phyloP scores from a whole-genome alignment of 2,329 filamentous ascomycete species.

The Fonsecaea pedrosoi region DNA sequence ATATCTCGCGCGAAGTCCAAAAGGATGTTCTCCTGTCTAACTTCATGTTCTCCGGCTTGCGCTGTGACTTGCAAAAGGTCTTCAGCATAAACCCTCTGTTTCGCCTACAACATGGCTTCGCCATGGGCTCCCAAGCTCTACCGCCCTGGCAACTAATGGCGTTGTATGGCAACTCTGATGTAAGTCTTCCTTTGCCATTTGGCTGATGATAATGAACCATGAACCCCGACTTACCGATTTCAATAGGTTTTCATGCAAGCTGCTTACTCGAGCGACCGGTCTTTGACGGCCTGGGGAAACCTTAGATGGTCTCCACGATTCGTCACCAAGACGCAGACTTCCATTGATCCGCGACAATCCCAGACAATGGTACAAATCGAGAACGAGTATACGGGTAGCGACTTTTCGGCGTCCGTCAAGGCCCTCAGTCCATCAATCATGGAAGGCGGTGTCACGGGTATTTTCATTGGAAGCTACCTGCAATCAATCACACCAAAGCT shows the following conservation, averaged over 20 bases:
- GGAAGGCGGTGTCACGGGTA: conserved; percentile 90
- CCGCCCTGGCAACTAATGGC: conserved; percentile 95
- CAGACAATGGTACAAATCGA: conserved; percentile 93
- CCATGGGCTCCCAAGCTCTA: conserved; percentile 85
- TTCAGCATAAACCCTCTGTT: conserved; percentile 94
- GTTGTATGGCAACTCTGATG: conserved; percentile 91
- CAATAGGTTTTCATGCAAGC: conserved; percentile 90
- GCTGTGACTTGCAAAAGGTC: conserved; percentile 94
- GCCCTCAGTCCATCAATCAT: conserved; percentile 93
- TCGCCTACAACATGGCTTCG: conserved; percentile 96
- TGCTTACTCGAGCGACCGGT: conserved; percentile 90
- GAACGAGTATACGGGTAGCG: conserved; percentile 90
- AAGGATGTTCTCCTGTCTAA: conserved; percentile 96
- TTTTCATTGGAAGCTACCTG: conserved; percentile 93
- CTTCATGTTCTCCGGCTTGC: conserved; percentile 94
- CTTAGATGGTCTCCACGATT: conserved; percentile 82
- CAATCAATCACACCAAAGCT: conserved; percentile 89
- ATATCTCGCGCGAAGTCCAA: conserved; percentile 87
- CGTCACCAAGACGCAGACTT: conserved; percentile 85
- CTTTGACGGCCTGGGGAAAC: conserved; percentile 88
- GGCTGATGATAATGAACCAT: neutral
- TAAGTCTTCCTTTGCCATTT: conserved; percentile 52
- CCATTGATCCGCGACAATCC: conserved; percentile 76
- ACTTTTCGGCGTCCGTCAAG: conserved; percentile 94
- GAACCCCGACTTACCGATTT: conserved; percentile 16